Base-by-base conservation (phyloP, 257 asterid species). In the Paulownia fortunei region DNA sequence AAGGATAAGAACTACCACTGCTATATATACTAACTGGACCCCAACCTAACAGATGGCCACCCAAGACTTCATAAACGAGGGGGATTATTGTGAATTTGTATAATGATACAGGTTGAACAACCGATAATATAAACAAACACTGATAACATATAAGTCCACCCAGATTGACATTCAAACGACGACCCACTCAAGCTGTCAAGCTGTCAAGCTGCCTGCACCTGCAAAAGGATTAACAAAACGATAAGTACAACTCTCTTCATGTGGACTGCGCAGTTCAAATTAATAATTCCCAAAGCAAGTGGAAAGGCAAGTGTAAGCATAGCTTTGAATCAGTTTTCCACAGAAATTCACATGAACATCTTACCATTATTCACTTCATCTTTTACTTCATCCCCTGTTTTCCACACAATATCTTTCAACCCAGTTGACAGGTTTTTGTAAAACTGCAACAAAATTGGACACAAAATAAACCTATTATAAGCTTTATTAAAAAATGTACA, bases 401-500 rank as follows among this genome's bases (percentile, higher is more conserved):
- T 89, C 99, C 99, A 94, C 21, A 94, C 98, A 19, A 94, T 84
- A 80, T 94, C 99, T 82, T 94, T 91, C 93, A 94, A 81, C 77
- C 98, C 98, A 27, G 98, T 85, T 0, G 99, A 87, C 46, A 94
- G 85, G 88, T 89, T 89, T 80, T 91, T 91, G 91, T 92, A 92
- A 47, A 91, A 92, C 98, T 94, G 93, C 77, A 61, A 21, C 62
- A 78, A 59, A 59, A 32, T 47, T 21, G 39, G 8, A 61, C 51
- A 70, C 52, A 37, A 39, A 58, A 41, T 5, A 7, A 5, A 46
- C 30, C 32, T 23, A 49, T 9, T 0, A 26, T 23, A 2, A 61
- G 8, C 36, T 30, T 32, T 6, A 18, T 15, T 4, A 0, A 49
- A 36, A 34, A 73, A 21, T 10, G 44, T 6, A 39, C 59, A 18